Conservation (phyloP, 495 filamentous ascomycete species). For the Bathelium albidoporum region DNA sequence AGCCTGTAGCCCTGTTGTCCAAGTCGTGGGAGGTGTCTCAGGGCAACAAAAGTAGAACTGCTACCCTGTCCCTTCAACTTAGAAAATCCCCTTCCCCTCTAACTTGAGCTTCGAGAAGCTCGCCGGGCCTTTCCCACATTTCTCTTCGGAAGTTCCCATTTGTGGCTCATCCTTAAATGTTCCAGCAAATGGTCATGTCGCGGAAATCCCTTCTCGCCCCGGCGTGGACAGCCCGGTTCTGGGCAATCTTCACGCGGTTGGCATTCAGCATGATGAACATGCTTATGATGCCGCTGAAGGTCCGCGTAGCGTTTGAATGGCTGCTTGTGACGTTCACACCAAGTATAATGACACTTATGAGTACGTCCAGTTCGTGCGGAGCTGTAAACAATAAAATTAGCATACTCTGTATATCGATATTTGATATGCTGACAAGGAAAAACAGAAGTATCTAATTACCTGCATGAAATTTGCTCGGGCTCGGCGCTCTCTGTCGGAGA, state of each 20-base stretch:
- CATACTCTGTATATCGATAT: background rate
- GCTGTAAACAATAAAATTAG: background rate
- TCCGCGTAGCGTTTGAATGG: slow-evolving; percentile 17
- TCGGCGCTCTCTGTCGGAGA: background rate
- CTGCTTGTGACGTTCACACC: background rate
- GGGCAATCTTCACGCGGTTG: slow-evolving; percentile 10
- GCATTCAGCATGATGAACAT: slow-evolving; percentile 8
- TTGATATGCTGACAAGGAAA: background rate
- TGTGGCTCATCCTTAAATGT: slow-evolving; percentile 15
- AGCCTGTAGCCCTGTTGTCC: too few relatives aligned
- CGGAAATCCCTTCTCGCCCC: slow-evolving; percentile 12
- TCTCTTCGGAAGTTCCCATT: slow-evolving; percentile 5
- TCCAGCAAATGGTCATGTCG: slow-evolving; percentile 20
- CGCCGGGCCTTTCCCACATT: background rate
- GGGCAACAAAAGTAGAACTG: too few relatives aligned
- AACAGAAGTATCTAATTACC: background rate
- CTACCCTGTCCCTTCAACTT: too few relatives aligned
- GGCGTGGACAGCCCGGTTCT: slow-evolving; percentile 9
- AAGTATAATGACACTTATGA: background rate
- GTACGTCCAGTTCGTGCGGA: background rate
- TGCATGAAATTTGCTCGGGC: background rate
- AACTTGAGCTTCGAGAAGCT: background rate
- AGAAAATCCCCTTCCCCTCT: background rate
- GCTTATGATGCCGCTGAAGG: slow-evolving; percentile 11
- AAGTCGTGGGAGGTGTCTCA: too few relatives aligned